Percentiles rank a stretch among this genome's conserved stretches.
Evolutionary conservation across 2,329 filamentous ascomycete species (phyloP).

Genomic region (Dactylellina sp.): DNA sequence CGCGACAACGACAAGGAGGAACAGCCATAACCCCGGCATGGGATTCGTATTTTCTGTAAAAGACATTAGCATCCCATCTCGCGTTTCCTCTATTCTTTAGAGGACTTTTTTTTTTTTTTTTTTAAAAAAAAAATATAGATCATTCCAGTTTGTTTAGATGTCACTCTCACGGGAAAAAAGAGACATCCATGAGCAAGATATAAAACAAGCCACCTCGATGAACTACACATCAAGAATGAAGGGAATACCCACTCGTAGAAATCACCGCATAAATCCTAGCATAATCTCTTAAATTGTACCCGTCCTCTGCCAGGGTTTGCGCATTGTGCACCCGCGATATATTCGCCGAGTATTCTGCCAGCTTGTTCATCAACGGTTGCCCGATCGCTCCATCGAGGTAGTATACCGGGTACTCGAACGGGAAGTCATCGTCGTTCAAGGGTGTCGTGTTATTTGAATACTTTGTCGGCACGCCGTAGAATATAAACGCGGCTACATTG

Average conservation of each 20-base stretch:
- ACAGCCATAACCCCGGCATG: constrained; percentile 83
- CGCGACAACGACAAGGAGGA: constrained; percentile 77
- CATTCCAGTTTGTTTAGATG: too few relatives aligned
- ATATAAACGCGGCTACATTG: constrained; percentile 73
- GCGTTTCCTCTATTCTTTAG: too few relatives aligned
- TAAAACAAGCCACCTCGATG: constrained; percentile 60
- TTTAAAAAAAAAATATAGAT: too few relatives aligned
- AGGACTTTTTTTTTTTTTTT: too few relatives aligned
- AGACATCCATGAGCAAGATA: too few relatives aligned
- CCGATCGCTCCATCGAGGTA: constrained; percentile 79
- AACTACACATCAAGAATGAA: constrained; percentile 64
- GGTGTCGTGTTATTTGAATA: constrained; percentile 67
- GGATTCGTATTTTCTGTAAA: constrained; percentile 66
- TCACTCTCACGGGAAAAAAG: background rate
- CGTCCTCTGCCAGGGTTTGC: constrained; percentile 68
- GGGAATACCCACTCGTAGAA: constrained; percentile 68
- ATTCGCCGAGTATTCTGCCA: constrained; percentile 82
- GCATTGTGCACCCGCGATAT: constrained; percentile 73
- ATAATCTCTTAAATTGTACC: constrained; percentile 66
- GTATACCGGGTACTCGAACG: constrained; percentile 79
- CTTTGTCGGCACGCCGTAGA: constrained; percentile 68
- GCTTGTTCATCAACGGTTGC: constrained; percentile 74
- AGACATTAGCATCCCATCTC: constrained; percentile 15
- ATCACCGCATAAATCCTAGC: constrained; percentile 60
- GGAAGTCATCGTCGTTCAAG: constrained; percentile 74